Evolutionary conservation across 2,329 filamentous ascomycete genomes (phyloP).

Genomic region (Aspergillus sp.): DNA sequence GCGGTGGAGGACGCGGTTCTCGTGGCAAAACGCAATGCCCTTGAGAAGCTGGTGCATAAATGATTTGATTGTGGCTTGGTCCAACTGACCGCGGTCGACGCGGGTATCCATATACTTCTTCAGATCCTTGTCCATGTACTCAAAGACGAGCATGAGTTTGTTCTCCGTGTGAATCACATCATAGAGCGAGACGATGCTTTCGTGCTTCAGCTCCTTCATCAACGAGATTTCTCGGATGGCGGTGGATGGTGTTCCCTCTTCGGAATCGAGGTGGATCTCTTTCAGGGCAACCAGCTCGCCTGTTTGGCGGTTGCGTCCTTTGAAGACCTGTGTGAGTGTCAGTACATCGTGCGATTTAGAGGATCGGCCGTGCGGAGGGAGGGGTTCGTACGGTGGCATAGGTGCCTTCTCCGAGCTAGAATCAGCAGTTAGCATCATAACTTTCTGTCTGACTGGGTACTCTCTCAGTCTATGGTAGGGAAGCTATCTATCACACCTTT

Average conservation of each 20-base stretch:
- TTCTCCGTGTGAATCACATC: constrained; percentile 99
- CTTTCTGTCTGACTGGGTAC: not conserved
- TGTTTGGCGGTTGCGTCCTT: constrained; percentile 94
- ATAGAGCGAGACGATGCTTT: constrained; percentile 95
- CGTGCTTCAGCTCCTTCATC: constrained; percentile 99
- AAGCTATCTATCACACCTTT: constrained; percentile 54
- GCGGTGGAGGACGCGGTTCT: constrained; percentile 92
- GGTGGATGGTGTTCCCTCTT: constrained; percentile 95
- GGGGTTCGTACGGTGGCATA: constrained; percentile 80
- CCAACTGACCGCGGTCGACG: constrained; percentile 84
- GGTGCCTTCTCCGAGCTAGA: constrained; percentile 85
- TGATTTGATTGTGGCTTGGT: constrained; percentile 89
- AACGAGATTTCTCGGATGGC: constrained; percentile 97
- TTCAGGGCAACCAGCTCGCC: constrained; percentile 96
- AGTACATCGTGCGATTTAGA: constrained; percentile 15
- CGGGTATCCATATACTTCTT: constrained; percentile 98
- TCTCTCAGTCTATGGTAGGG: not conserved
- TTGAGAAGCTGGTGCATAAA: constrained; percentile 98
- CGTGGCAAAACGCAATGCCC: constrained; percentile 96
- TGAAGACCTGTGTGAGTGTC: constrained; percentile 73
- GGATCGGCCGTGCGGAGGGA: not conserved
- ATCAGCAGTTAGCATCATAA: not conserved
- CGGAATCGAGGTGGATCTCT: constrained; percentile 97
- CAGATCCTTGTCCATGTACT: constrained; percentile 97
- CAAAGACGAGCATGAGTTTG: constrained; percentile 98